phyloP scores from a whole-genome alignment of 2,329 filamentous ascomycete species.

The Triangularia setosa region DNA sequence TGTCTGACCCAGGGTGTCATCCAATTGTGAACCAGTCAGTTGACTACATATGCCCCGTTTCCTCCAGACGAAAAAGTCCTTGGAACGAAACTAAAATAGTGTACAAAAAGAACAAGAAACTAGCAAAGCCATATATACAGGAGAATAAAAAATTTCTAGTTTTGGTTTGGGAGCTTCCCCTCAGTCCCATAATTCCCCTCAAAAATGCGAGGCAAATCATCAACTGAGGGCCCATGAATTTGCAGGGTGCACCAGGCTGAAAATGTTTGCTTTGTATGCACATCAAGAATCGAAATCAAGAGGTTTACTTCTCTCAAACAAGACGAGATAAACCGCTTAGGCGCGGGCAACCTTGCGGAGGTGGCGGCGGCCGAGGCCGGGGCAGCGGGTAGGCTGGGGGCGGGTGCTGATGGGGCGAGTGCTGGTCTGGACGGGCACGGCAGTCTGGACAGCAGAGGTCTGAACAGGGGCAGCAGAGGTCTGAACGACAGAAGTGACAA shows the following conservation, averaged over 20 bases:
- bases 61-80: background rate
- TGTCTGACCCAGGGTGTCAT: background rate
- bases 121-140: slow-evolving; percentile 1
- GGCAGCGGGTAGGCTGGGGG: slow-evolving; percentile 14
- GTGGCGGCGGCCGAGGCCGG: slow-evolving; percentile 16
- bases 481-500: slow-evolving; percentile 5
- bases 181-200: background rate
- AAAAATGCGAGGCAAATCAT: background rate
- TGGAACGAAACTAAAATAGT: background rate
- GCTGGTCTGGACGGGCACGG: background rate
- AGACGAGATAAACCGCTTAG: background rate
- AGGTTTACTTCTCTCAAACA: background rate
- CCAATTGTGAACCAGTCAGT: background rate
- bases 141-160: slow-evolving; percentile 1
- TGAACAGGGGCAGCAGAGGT: slow-evolving; percentile 4
- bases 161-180: background rate
- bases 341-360: slow-evolving; percentile 6
- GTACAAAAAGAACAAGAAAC: slow-evolving; percentile 1
- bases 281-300: background rate
- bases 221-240: background rate
- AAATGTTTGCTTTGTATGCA: background rate
- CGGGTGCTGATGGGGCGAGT: background rate
- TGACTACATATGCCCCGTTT: background rate
- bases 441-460: background rate
- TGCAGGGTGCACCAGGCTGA: background rate